phyloP scores from a whole-genome alignment of 495 filamentous ascomycete genomes.

The Clavariopsis aquatica region DNA sequence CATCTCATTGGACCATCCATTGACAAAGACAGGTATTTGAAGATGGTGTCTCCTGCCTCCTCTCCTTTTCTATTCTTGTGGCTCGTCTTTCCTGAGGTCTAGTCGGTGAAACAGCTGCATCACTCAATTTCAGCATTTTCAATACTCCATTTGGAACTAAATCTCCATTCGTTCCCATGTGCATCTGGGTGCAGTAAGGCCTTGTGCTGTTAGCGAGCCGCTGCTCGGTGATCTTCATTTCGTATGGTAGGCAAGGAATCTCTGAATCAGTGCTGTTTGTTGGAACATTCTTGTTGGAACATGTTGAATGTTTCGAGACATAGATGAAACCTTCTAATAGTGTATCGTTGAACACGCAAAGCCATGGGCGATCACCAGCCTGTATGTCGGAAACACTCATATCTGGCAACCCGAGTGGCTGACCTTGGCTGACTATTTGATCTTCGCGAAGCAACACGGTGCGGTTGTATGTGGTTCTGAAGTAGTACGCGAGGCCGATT shows the following conservation, averaged over 20 bases:
- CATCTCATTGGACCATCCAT: slow-evolving; percentile 13
- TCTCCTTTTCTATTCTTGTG: background rate
- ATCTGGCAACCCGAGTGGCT: background rate
- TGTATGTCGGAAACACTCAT: slow-evolving; percentile 43
- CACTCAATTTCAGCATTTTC: slow-evolving; percentile 4
- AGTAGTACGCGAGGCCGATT: background rate
- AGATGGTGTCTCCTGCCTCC: background rate
- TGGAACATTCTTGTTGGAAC: background rate
- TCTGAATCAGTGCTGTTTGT: background rate
- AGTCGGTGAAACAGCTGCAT: background rate
- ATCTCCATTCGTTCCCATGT: background rate
- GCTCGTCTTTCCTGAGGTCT: background rate
- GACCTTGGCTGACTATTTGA: background rate
- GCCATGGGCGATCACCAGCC: slow-evolving; percentile 72
- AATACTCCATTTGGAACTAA: background rate
- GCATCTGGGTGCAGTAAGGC: slow-evolving; percentile 6
- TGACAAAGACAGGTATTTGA: slow-evolving; percentile 12
- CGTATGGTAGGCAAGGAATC: slow-evolving; percentile 6
- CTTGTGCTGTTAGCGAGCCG: background rate
- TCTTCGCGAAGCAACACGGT: slow-evolving; percentile 8
- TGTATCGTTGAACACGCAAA: slow-evolving; percentile 84
- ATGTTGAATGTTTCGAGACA: slow-evolving; percentile 39
- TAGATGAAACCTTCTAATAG: slow-evolving; percentile 81
- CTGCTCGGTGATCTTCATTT: slow-evolving; percentile 17
- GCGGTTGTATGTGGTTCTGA: slow-evolving; percentile 9